A percentile compares a stretch with the other conserved stretches of the same genome.
phyloP scores from a whole-genome alignment of 768 basidiomycete genomes.

The Daedalea quercina region DNA sequence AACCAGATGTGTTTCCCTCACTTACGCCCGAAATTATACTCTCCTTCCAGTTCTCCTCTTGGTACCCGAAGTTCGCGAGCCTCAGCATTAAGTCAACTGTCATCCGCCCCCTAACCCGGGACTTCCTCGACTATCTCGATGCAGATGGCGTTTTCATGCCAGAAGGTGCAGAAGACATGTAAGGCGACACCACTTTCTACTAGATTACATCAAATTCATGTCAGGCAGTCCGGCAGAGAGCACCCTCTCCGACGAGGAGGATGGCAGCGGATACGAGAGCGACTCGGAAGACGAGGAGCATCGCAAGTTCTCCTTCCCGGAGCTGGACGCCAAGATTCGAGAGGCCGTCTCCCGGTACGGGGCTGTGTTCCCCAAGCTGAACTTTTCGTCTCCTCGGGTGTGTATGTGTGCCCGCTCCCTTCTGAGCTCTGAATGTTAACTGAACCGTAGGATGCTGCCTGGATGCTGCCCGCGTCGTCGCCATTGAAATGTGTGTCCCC shows the following conservation, averaged over 20 bases:
- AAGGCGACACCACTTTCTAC: slow-evolving; percentile 23
- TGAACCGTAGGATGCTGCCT: slow-evolving; percentile 73
- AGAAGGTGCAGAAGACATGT: slow-evolving; percentile 75
- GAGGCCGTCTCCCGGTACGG: slow-evolving; percentile 59
- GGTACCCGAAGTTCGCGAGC: slow-evolving; percentile 68
- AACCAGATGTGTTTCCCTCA: slow-evolving; percentile 42
- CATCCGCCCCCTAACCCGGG: slow-evolving; percentile 56
- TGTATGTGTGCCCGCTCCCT: slow-evolving; percentile 8
- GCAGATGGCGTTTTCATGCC: slow-evolving; percentile 85
- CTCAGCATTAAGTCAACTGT: slow-evolving; percentile 68
- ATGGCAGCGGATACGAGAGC: slow-evolving; percentile 39
- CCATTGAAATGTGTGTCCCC: slow-evolving; percentile 85
- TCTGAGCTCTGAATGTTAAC: not conserved
- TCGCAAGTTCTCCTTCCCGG: slow-evolving; percentile 63
- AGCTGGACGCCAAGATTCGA: slow-evolving; percentile 70
- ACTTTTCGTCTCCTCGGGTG: slow-evolving; percentile 92
- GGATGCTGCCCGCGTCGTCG: slow-evolving; percentile 79
- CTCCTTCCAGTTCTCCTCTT: slow-evolving; percentile 76
- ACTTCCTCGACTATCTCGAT: slow-evolving; percentile 68
- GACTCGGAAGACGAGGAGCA: slow-evolving; percentile 32
- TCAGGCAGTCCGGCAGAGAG: slow-evolving; percentile 42
- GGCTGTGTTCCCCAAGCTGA: slow-evolving; percentile 92
- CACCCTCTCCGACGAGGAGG: slow-evolving; percentile 49
- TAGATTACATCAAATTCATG: slow-evolving; percentile 5
- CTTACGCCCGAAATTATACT: slow-evolving; percentile 48